phyloP scores from a whole-genome alignment of 495 filamentous ascomycete genomes.

The Amniculicola lignicola region DNA sequence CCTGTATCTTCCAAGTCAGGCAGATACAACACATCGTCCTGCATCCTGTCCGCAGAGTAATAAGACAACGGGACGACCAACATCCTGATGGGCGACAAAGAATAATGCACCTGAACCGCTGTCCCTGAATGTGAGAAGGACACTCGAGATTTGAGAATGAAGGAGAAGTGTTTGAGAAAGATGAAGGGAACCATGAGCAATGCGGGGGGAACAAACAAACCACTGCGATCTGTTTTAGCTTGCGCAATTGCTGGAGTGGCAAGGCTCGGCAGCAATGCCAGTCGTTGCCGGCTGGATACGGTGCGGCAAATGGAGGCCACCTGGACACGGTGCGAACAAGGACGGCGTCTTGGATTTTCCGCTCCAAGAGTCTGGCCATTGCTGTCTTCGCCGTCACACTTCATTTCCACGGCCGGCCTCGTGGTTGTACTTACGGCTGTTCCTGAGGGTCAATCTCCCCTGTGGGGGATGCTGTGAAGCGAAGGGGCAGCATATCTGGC shows the following conservation, averaged over 20 bases:
- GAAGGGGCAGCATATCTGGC: no score
- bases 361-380: no score
- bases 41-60: no score
- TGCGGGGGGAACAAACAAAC: background rate
- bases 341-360: background rate
- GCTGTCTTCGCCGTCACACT: constrained; percentile 1
- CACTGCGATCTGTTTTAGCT: constrained; percentile 8
- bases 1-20: constrained; percentile 3
- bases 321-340: background rate
- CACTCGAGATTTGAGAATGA: background rate
- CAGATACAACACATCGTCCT: background rate
- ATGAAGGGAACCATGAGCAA: constrained; percentile 13
- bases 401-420: constrained; percentile 13
- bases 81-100: no score
- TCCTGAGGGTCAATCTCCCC: no score
- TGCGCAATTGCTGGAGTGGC: constrained; percentile 18
- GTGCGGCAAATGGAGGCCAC: constrained; percentile 6
- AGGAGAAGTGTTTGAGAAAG: constrained; percentile 2
- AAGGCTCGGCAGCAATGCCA: background rate
- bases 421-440: no score
- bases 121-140: background rate
- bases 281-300: constrained; percentile 19
- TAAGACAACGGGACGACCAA: no score
- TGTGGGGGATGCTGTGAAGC: no score
- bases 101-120: constrained; percentile 1